Evolutionary conservation across 2,329 filamentous ascomycete species (phyloP).

Genomic region (Bipolaris zeicola): DNA sequence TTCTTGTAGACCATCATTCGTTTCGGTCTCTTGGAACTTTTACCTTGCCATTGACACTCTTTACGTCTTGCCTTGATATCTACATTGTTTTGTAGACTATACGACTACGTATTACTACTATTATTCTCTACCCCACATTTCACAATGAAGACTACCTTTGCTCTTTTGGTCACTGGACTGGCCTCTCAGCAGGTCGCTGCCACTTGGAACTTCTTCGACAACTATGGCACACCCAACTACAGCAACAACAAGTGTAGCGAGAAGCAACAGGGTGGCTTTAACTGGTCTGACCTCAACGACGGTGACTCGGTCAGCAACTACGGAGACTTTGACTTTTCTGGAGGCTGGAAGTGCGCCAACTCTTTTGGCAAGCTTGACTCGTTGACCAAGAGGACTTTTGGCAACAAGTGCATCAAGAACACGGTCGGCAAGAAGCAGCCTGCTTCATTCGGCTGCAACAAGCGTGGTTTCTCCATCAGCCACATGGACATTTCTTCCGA

Average conservation of each 20-base stretch:
- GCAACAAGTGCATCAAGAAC: conserved; percentile 51
- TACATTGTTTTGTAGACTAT: conserved; percentile 10
- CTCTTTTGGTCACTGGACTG: conserved; percentile 55
- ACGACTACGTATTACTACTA: conserved; percentile 4
- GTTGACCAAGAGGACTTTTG: conserved; percentile 53
- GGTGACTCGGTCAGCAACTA: conserved; percentile 63
- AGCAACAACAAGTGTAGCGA: conserved; percentile 76
- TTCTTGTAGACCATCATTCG: conserved; percentile 23
- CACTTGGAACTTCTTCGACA: conserved; percentile 58
- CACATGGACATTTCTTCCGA: conserved; percentile 75
- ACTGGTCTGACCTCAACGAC: conserved; percentile 67
- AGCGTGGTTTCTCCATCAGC: conserved; percentile 72
- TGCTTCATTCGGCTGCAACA: conserved; percentile 70
- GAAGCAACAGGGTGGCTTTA: conserved; percentile 72
- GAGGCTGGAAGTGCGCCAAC: conserved; percentile 71
- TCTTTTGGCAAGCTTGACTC: conserved; percentile 65
- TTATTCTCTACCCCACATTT: conserved; percentile 24
- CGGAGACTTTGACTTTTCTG: conserved; percentile 67
- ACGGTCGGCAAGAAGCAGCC: conserved; percentile 58
- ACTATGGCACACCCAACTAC: conserved; percentile 72
- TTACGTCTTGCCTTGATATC: conserved; percentile 29
- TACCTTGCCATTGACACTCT: conserved; percentile 25
- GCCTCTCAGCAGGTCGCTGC: conserved; percentile 53
- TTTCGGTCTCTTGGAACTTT: conserved; percentile 23
- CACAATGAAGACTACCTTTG: conserved; percentile 52